A percentile compares a stretch with the other conserved stretches of the same genome.
These are phyloP conservation scores for Aspergillus conjunctus DNA, from an alignment of 495 filamentous ascomycete species.

Conservation along the genomic window DNA sequence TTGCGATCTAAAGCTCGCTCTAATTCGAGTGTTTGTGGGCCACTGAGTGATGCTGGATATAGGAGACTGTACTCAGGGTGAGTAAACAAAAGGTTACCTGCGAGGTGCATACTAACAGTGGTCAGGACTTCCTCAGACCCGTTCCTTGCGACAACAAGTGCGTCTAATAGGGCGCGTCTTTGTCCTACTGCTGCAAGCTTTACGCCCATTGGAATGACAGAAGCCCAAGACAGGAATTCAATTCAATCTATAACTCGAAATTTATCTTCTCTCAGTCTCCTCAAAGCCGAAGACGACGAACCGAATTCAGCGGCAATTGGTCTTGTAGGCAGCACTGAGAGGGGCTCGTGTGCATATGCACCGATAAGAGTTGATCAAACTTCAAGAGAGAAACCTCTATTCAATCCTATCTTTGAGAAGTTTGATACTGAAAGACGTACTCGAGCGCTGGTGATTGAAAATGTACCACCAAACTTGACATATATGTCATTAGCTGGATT, in stretches of 20 bases:
- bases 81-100: slow-evolving; percentile 9
- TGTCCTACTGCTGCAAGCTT: slow-evolving; percentile 40
- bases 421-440: slow-evolving; percentile 26
- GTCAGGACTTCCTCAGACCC: slow-evolving; percentile 31
- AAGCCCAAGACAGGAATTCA: slow-evolving; percentile 12
- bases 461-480: slow-evolving; percentile 31
- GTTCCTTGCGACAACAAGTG: slow-evolving; percentile 28
- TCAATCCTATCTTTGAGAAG: slow-evolving; percentile 12
- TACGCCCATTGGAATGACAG: slow-evolving; percentile 32
- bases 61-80: slow-evolving; percentile 27
- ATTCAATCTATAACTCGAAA: slow-evolving; percentile 16
- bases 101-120: slow-evolving; percentile 13
- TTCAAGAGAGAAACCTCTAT: slow-evolving; percentile 12
- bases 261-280: slow-evolving; percentile 18
- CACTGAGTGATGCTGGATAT: slow-evolving; percentile 22
- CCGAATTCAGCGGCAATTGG: slow-evolving; percentile 8
- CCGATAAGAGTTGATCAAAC: slow-evolving; percentile 19
- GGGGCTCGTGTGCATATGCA: slow-evolving; percentile 13
- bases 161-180: slow-evolving; percentile 26
- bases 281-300: slow-evolving; percentile 19
- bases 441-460: slow-evolving; percentile 36
- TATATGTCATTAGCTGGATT: slow-evolving; percentile 36
- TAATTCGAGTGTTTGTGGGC: slow-evolving; percentile 18
- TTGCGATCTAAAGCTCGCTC: slow-evolving; percentile 26
- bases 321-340: slow-evolving; percentile 9